phyloP scores from a whole-genome alignment of 2,329 filamentous ascomycete genomes.

The Alternaria triticina region DNA sequence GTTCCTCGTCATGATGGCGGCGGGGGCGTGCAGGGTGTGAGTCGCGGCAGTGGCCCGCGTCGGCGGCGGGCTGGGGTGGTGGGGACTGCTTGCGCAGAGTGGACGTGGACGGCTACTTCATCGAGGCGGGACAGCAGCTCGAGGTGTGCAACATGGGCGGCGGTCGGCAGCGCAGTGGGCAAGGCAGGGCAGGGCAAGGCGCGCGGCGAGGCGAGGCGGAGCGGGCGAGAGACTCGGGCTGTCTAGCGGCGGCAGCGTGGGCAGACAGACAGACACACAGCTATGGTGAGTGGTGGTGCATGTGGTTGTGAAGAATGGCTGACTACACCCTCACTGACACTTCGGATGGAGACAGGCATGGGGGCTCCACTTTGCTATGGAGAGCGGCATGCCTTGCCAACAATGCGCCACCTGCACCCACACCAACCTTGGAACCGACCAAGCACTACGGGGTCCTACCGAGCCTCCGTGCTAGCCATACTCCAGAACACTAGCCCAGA shows the following conservation, averaged over 20 bases:
- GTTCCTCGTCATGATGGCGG: constrained; percentile 67
- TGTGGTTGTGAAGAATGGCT: neutral
- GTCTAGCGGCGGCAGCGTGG: neutral
- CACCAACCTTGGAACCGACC: neutral
- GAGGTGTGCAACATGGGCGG: constrained; percentile 30
- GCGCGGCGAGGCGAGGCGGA: constrained; percentile 2
- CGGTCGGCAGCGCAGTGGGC: constrained; percentile 5
- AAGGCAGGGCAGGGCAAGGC: constrained; percentile 12
- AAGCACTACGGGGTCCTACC: constrained; percentile 9
- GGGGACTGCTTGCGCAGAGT: constrained; percentile 42
- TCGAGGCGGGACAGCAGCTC: constrained; percentile 38
- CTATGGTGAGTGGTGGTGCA: neutral
- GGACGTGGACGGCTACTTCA: constrained; percentile 49
- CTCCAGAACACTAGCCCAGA: constrained; percentile 1
- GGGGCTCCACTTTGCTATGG: constrained; percentile 12
- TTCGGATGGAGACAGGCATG: neutral
- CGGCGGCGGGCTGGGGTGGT: constrained; percentile 19
- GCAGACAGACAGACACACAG: neutral
- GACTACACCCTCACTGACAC: neutral
- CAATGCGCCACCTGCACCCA: constrained; percentile 14
- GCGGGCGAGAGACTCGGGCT: neutral
- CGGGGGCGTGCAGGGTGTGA: constrained; percentile 13
- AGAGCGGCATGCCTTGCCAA: constrained; percentile 12
- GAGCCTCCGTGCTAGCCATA: neutral
- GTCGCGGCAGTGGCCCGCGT: constrained; percentile 27